phyloP scores from a whole-genome alignment of 179 eudicot genomes.

The Amaranthus tricolor region DNA sequence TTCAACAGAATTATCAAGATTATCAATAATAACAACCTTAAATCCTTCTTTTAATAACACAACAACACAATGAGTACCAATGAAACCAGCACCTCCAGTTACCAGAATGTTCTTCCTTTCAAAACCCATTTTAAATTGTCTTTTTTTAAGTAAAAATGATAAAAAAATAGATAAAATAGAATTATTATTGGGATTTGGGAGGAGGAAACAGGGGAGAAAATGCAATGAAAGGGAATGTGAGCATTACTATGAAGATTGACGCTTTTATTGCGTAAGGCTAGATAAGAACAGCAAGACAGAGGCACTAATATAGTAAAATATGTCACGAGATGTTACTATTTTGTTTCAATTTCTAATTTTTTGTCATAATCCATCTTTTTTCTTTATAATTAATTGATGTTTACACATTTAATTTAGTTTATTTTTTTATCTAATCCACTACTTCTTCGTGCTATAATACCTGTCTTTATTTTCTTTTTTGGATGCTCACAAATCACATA shows the following conservation, averaged over 20 bases:
- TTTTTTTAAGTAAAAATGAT: background rate
- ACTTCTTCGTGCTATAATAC: no score
- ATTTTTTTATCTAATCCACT: no score
- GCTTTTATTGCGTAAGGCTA: background rate
- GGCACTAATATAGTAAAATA: no score
- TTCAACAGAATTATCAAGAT: conserved; percentile 64
- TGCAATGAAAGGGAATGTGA: background rate
- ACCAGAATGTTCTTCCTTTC: conserved; percentile 54
- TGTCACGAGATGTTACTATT: no score
- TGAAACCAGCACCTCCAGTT: conserved; percentile 91
- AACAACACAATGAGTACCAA: conserved; percentile 79
- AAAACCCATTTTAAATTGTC: conserved; percentile 20
- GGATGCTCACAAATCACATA: no score
- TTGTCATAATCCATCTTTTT: no score
- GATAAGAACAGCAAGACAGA: conserved; percentile 15
- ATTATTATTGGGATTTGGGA: no score
- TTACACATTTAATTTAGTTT: no score
- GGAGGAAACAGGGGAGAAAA: background rate
- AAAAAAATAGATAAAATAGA: background rate
- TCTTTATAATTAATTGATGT: no score
- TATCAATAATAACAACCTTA: conserved; percentile 66
- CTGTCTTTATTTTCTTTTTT: no score
- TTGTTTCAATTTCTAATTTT: no score
- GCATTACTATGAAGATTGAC: background rate
- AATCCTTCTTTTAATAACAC: conserved; percentile 63